Percentiles rank a stretch among this genome's conserved stretches.
phyloP scores from a whole-genome alignment of 2,329 filamentous ascomycete species.

The Alternaria panax region DNA sequence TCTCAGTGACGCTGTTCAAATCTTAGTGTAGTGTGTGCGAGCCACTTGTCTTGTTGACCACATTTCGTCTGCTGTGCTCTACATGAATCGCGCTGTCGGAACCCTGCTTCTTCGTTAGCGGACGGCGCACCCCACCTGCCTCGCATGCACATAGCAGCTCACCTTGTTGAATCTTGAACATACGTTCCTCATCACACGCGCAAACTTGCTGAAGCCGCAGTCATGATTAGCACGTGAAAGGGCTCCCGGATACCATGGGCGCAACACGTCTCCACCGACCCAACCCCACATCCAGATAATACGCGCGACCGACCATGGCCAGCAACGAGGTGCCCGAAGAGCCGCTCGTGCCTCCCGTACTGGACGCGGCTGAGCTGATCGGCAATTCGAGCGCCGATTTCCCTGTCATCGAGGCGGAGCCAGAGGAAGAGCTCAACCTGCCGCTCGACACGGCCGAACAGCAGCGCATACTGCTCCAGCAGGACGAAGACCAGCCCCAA shows the following conservation, averaged over 20 bases:
- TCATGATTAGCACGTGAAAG: constrained; percentile 33
- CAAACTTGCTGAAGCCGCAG: not conserved
- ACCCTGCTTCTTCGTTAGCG: constrained; percentile 24
- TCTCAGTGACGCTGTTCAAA: constrained; percentile 8
- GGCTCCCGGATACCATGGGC: constrained; percentile 35
- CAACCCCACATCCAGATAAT: constrained; percentile 18
- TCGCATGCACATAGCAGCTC: constrained; percentile 17
- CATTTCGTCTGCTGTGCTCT: not conserved
- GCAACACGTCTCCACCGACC: constrained; percentile 23
- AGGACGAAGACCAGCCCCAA: constrained; percentile 20
- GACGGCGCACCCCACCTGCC: constrained; percentile 18
- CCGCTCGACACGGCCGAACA: constrained; percentile 49
- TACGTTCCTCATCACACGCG: not conserved
- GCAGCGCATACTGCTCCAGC: constrained; percentile 41
- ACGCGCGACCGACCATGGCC: constrained; percentile 36
- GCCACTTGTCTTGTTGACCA: not conserved
- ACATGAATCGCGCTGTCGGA: constrained; percentile 8
- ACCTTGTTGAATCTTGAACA: constrained; percentile 11
- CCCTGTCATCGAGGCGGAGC: constrained; percentile 44
- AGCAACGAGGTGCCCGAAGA: constrained; percentile 32
- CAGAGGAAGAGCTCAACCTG: constrained; percentile 42
- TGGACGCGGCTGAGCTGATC: constrained; percentile 50
- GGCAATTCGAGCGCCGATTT: constrained; percentile 38
- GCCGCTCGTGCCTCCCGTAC: constrained; percentile 44
- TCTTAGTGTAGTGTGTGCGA: not conserved